Evolutionary conservation across 2,329 filamentous ascomycete genomes (phyloP), one percentile per base, ranked within the genome.

Genomic region (Grosmannia clavigera): DNA sequence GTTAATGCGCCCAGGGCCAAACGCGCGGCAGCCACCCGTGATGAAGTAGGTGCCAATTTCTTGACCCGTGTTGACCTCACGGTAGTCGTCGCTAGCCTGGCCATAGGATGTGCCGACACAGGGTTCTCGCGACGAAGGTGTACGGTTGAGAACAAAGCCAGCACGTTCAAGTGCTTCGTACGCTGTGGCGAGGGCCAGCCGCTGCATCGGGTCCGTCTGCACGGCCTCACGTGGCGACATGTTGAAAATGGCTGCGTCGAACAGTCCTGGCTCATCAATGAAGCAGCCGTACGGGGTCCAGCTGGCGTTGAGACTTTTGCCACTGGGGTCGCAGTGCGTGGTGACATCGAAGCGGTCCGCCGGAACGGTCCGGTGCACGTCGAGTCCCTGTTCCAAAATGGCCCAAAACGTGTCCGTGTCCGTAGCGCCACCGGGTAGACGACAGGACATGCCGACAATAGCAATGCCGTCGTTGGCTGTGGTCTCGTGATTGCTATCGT

Each of bases 221-320:
- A 82, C 81, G 35, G 88, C 88, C 72, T 92, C 60, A 9, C 55
- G 54, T 3, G 60, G 60, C 54, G 60, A 61, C 48, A 61, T 90
- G 71, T 90, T 90, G 80, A 92, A 92, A 73, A 92, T 91, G 0
- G 84, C 78, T n/a, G 87, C 84, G 67, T 92, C 88, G 68, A 92
- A 92, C 57, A 86, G 76, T 60, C 86, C 86, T 0, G 87, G 87
- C 63, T 90, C 80, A 61, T 89, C 82, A 63, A 89, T 78, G 73
- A 75, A 91, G 73, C 85, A 88, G 33, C 59, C 59, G 14, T 40
- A 40, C 7, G 22, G 55, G 48, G 19, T 12, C 55, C 3, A 14
- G 25, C 10, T 57, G 11, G 55, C 27, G 55, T 57, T 57, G 14
- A 31, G 7, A 12, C 22, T 6, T 25, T 25, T 11, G 2, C 55